phyloP scores from a whole-genome alignment of 1,139 yeast species.

The Kodamaea derodonti region DNA sequence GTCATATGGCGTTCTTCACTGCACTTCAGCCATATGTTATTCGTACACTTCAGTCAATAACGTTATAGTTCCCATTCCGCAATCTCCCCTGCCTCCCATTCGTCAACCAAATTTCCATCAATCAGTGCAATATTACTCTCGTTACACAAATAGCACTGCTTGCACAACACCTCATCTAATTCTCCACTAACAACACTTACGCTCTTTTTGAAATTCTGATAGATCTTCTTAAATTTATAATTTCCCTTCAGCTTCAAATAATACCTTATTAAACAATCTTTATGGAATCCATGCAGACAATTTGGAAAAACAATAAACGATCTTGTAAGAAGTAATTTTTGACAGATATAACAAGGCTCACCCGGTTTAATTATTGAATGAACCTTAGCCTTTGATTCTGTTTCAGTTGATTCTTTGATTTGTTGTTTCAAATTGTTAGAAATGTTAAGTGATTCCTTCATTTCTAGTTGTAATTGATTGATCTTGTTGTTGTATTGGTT shows the following conservation, averaged over 20 bases:
- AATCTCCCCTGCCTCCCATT: constrained; percentile 17
- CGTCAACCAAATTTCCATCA: constrained; percentile 46
- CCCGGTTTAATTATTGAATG: constrained; percentile 68
- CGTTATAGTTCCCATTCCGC: constrained; percentile 26
- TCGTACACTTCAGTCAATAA: no score
- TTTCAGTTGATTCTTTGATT: constrained; percentile 46
- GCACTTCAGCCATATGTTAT: no score
- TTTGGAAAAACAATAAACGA: constrained; percentile 78
- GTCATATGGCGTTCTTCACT: no score
- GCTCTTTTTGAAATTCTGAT: constrained; percentile 16
- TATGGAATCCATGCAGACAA: constrained; percentile 87
- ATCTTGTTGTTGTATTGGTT: constrained; percentile 70
- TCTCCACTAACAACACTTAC: constrained; percentile 25
- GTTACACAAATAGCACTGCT: constrained; percentile 78
- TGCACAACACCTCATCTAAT: constrained; percentile 57
- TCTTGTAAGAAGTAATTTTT: constrained; percentile 61
- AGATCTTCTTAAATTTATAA: constrained; percentile 60
- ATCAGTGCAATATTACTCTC: constrained; percentile 68
- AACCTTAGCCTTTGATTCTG: constrained; percentile 36
- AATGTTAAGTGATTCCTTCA: constrained; percentile 67
- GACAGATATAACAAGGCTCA: constrained; percentile 74
- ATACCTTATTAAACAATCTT: constrained; percentile 70
- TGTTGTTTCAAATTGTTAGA: constrained; percentile 61
- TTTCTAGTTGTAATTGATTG: constrained; percentile 62
- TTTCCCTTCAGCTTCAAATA: constrained; percentile 61